Evolutionary conservation across 2,329 filamentous ascomycete species (phyloP), one percentile per base, ranked within the genome.

Genomic region (Stenocarpella maydis): DNA sequence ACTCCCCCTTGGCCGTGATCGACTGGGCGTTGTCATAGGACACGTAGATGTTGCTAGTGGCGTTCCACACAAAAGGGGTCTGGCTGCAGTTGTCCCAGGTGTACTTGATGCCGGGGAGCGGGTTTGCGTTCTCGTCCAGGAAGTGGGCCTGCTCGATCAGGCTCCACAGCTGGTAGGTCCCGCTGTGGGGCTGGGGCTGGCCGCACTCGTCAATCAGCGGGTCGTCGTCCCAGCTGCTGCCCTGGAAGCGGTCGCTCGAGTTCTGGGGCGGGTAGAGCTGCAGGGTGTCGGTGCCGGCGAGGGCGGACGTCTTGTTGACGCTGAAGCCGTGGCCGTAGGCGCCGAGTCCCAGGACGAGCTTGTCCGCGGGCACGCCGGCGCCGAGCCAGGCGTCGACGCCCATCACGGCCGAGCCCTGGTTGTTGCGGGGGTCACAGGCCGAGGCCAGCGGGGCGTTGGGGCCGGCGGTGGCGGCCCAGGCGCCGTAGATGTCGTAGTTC

Each of bases 401-500:
- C 45, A 69, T 52, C 60, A 71, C 55, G 53, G 31, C 60, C 21
- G 68, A 69, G 43, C 72, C 72, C 64, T 63, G 47, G 63, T 52
- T 69, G 71, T 73, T 73, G 69, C 72, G 72, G 3, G 61, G 12
- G 64, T 73, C 72, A 68, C 72, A 73, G 0, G 69, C 52, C 15
- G 39, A 65, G n/a, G 19, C 34, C 15, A 73, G 53, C 0, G 72
- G 66, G 8, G 71, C 68, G 68, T 71, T 72, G 64, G 72, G 72
- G 5, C 72, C 72, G 3, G 49, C 72, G 5, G 71, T 73, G 6
- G 49, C 10, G 4, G 71, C 60, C 72, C 72, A 73, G 45, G 68
- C 71, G 54, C 72, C 72, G 63, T 60, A 73, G 41, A 73, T 37
- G 68, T 73, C 72, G 69, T 73, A 73, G 71, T 65, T 69, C 72